Conservation (phyloP, 768 basidiomycete species). For the Mycena belliarum region DNA sequence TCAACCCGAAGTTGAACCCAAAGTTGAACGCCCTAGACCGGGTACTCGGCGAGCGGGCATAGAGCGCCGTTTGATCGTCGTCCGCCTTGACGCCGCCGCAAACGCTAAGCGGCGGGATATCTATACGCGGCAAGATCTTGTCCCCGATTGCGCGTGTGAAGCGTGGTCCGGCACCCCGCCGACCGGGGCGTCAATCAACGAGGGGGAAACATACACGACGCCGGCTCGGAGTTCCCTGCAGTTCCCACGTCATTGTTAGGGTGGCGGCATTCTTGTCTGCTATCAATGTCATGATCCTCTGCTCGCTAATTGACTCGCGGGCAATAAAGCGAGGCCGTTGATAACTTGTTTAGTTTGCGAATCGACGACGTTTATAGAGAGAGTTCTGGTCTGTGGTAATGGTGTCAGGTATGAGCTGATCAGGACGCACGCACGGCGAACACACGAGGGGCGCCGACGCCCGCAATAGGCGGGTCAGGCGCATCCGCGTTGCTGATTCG, state of each 20-base stretch:
- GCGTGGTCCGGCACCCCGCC: not conserved
- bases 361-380: too few species aligned
- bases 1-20: too few species aligned
- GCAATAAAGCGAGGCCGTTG: too few species aligned
- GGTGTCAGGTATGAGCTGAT: not conserved
- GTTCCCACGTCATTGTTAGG: too few species aligned
- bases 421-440: too few species aligned
- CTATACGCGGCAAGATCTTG: constrained; percentile 17
- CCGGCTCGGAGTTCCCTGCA: too few species aligned
- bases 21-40: too few species aligned
- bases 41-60: too few species aligned
- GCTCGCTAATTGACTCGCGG: not conserved
- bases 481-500: not conserved
- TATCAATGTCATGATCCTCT: not conserved
- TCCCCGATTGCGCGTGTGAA: not conserved
- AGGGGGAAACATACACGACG: not conserved
- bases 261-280: not conserved
- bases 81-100: not conserved
- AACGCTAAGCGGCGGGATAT: constrained; percentile 6
- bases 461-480: not conserved
- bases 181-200: not conserved
- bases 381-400: not conserved
- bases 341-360: too few species aligned
- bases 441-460: too few species aligned
- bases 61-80: not conserved